Evolutionary conservation across 306 rosid species (phyloP), one percentile per base, ranked within the genome.

Genomic region (Trifolium repens): DNA sequence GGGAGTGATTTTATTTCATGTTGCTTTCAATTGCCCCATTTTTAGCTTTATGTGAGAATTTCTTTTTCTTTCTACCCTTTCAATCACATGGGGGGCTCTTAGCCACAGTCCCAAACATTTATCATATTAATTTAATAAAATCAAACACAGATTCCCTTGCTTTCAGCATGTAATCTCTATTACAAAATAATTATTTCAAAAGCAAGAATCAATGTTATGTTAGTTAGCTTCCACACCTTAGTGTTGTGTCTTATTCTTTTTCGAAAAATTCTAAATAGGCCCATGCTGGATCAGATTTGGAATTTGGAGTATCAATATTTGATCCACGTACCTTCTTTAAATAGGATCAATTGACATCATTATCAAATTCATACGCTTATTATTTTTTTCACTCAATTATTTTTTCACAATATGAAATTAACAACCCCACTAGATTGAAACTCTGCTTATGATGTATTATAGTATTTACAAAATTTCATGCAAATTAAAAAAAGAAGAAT

Each of bases 1-100:
- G 84, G 24, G 89, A 89, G 75, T 82, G 74, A 82, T 88, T 84
- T 82, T 82, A 34, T 73, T 81, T 78, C 77, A 81, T 60, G 76
- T 82, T 83, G 89, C 82, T 71, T 89, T 84, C 92, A 79, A 76
- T 15, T 71, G 90, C 89, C 32, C 96, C 91, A 43, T 73, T 79
- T 75, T 52, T 46, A 60, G 57, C 49, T 75, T 57, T 73, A 32
- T 62, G 24, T 61, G 22, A 64, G 22, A 65, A 22, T 62, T 76
- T 52, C 52, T 61, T 61, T 27, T 34, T 64, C 74, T 59, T 78
- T 67, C 70, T 75, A 27, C 16, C 78, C 82, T 65, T 83, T 58
- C 81, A 24, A 67, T 78, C 87, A 81, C 84, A 85, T 79, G 86
- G 81, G 69, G 72, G 14, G 44, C 68, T 30, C 15, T 79, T 73